Conservation (phyloP, 2,329 filamentous ascomycete genomes). For the Monilinia polystroma region DNA sequence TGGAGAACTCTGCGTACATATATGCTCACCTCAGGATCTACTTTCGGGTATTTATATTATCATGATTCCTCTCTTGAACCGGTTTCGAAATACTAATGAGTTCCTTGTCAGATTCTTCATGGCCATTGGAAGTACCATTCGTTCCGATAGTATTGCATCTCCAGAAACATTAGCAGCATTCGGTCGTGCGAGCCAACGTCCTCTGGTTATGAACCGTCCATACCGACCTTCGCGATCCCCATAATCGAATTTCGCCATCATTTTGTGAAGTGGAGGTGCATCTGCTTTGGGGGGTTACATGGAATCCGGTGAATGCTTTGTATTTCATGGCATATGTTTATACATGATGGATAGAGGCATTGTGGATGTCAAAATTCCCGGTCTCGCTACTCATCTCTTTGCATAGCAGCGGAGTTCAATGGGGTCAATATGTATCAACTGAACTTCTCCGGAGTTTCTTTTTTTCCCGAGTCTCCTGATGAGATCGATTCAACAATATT, state of each 20-base stretch:
- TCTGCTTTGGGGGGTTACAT: neutral
- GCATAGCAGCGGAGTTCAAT: constrained; percentile 19
- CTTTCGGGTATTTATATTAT: constrained; percentile 72
- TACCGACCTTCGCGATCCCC: constrained; percentile 25
- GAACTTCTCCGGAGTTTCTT: neutral
- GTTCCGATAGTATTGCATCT: constrained; percentile 71
- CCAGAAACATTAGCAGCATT: constrained; percentile 74
- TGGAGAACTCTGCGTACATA: constrained; percentile 94
- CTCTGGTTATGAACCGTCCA: constrained; percentile 59
- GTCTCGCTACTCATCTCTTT: constrained; percentile 18
- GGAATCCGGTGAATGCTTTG: neutral
- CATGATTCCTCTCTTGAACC: neutral
- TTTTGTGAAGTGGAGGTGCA: neutral
- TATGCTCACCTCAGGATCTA: constrained; percentile 92
- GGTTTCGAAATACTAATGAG: neutral
- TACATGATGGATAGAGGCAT: constrained; percentile 1
- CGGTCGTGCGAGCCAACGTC: constrained; percentile 68
- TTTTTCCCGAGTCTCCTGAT: constrained; percentile 3
- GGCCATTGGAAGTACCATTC: constrained; percentile 95
- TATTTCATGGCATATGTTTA: constrained; percentile 13
- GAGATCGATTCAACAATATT: constrained; percentile 8
- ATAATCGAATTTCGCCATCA: neutral
- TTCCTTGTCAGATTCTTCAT: constrained; percentile 77
- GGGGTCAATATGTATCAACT: constrained; percentile 17
- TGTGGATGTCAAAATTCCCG: neutral